These are phyloP conservation scores for bread wheat (Triticum aestivum) DNA, from an alignment of 176 grass and related monocot genomes.

Conservation along the genomic window IWGSC_CS_RefSeq_v2.1 NC_057806.1:651295093-651295592, in stretches of 20 bases:
- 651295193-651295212: too few relatives aligned
- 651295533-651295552: constrained; percentile 44
- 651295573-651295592: constrained; percentile 48
- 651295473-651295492: constrained; percentile 80
- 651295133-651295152: too few relatives aligned
- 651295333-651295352: constrained; percentile 61
- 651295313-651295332: constrained; percentile 16
- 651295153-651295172: too few relatives aligned
- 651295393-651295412: constrained; percentile 73
- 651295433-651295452: constrained; percentile 58
- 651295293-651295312: too few relatives aligned
- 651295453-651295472: constrained; percentile 79
- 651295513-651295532: constrained; percentile 43
- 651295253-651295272: too few relatives aligned
- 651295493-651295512: constrained; percentile 68
- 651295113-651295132: too few relatives aligned
- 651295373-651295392: constrained; percentile 93
- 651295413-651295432: constrained; percentile 44
- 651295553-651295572: constrained; percentile 26
- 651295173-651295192: too few relatives aligned
- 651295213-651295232: too few relatives aligned
- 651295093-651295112: too few relatives aligned
- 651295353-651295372: constrained; percentile 87
- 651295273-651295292: too few relatives aligned
- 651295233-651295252: too few relatives aligned